phyloP scores from a whole-genome alignment of 331 rosid genomes.

The Quercus phellos region DNA sequence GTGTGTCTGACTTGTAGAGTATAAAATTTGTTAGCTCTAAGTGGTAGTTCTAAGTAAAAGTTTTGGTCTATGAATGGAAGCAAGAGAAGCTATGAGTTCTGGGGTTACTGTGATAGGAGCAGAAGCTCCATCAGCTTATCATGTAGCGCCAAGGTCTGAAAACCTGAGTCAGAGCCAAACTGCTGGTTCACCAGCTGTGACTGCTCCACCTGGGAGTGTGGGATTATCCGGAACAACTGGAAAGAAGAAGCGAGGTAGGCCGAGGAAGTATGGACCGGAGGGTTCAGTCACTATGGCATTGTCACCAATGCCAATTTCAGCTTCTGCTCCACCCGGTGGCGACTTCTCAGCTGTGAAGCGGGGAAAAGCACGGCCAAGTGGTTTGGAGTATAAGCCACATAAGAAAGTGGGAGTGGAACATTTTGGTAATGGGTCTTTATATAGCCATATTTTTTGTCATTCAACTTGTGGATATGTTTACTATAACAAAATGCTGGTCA shows the following conservation, averaged over 20 bases:
- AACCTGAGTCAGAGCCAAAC: slow-evolving; percentile 45
- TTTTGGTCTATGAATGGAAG: slow-evolving; percentile 55
- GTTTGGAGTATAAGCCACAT: slow-evolving; percentile 49
- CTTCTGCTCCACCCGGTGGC: slow-evolving; percentile 47
- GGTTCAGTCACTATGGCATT: slow-evolving; percentile 71
- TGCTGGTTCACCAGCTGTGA: slow-evolving; percentile 27
- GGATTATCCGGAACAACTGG: slow-evolving; percentile 45
- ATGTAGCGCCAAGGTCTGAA: slow-evolving; percentile 62
- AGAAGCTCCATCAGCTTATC: slow-evolving; percentile 77
- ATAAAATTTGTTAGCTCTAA: neutral
- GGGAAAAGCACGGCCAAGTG: slow-evolving; percentile 40
- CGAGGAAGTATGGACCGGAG: slow-evolving; percentile 78
- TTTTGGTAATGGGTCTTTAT: slow-evolving; percentile 40
- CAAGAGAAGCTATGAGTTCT: slow-evolving; percentile 63
- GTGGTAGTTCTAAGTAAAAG: neutral
- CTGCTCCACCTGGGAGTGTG: slow-evolving; percentile 40
- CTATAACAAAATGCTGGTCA: slow-evolving; percentile 3
- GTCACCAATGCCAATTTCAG: slow-evolving; percentile 69
- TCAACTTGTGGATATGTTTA: neutral
- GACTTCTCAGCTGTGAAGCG: slow-evolving; percentile 45
- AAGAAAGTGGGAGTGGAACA: slow-evolving; percentile 53
- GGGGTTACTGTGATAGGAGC: slow-evolving; percentile 84
- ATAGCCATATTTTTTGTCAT: neutral
- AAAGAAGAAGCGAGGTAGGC: slow-evolving; percentile 79
- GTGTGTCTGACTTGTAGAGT: slow-evolving; percentile 14